phyloP scores from a whole-genome alignment of 2,329 filamentous ascomycete species.

The Curvularia sp. region DNA sequence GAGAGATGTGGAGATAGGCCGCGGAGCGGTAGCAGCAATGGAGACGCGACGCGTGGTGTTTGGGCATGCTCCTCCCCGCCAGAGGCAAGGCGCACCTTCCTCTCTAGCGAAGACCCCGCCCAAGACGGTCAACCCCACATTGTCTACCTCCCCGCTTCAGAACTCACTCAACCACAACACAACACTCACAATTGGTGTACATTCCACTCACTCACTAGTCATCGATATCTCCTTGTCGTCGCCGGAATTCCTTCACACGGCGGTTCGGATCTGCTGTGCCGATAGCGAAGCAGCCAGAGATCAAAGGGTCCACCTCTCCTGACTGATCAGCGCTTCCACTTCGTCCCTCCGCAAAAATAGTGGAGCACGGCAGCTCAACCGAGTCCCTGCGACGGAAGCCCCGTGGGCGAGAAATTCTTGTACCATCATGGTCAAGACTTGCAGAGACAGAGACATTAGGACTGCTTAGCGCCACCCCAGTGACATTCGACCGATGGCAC shows the following conservation, averaged over 20 bases:
- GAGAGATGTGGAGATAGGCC: not conserved
- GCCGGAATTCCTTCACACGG: not conserved
- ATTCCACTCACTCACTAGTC: not conserved
- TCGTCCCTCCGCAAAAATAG: conserved; percentile 23
- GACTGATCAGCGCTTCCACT: conserved; percentile 9
- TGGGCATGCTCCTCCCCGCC: not conserved
- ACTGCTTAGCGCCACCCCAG: conserved; percentile 10
- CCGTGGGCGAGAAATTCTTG: conserved; percentile 16
- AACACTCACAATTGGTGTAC: not conserved
- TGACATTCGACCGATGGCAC: conserved; percentile 1
- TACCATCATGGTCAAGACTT: conserved; percentile 4
- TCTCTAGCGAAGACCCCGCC: conserved; percentile 5
- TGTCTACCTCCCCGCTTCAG: not conserved
- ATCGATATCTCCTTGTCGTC: not conserved
- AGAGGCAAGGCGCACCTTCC: conserved; percentile 3
- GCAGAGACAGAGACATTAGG: conserved; percentile 5
- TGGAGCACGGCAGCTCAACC: conserved; percentile 26
- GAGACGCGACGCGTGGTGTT: not conserved
- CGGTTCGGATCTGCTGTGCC: conserved; percentile 13
- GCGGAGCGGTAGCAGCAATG: not conserved
- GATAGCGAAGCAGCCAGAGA: conserved; percentile 11
- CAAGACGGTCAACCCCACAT: not conserved
- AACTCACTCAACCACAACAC: not conserved
- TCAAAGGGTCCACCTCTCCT: conserved; percentile 19
- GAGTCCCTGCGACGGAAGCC: conserved; percentile 19